Percentiles rank a stretch among this genome's conserved stretches.
Evolutionary conservation across 495 filamentous ascomycete genomes (phyloP).

Genomic region (Pyrenula massariospora): DNA sequence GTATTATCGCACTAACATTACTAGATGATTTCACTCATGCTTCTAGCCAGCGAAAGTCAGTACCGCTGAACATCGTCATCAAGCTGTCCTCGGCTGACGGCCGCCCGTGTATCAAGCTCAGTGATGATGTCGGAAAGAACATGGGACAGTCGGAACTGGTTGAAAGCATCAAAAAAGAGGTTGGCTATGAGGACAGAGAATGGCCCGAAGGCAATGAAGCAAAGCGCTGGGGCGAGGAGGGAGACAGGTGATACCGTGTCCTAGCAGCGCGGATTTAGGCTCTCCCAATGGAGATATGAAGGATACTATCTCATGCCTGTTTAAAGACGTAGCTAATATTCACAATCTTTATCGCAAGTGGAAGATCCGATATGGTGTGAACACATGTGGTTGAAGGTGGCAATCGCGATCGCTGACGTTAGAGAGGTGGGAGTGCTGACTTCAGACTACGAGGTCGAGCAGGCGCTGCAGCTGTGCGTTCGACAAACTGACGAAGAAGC

Average conservation of each 20-base stretch:
- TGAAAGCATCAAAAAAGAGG: slow-evolving; percentile 64
- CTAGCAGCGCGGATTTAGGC: no score
- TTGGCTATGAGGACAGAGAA: slow-evolving; percentile 75
- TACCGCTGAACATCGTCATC: slow-evolving; percentile 96
- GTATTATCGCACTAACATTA: neutral
- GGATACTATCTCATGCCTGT: no score
- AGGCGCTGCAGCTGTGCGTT: neutral
- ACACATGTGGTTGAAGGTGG: neutral
- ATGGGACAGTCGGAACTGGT: slow-evolving; percentile 76
- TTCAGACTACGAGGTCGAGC: neutral
- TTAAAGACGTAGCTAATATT: no score
- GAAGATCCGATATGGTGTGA: neutral
- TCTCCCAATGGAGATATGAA: no score
- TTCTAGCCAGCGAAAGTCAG: slow-evolving; percentile 64
- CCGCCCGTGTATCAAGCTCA: slow-evolving; percentile 84
- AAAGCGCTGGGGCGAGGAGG: slow-evolving; percentile 54
- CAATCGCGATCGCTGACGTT: neutral
- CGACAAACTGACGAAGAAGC: no score
- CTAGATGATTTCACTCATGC: slow-evolving; percentile 66
- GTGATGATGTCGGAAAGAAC: slow-evolving; percentile 94
- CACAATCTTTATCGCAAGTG: no score
- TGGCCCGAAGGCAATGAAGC: slow-evolving; percentile 81
- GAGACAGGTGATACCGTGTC: neutral
- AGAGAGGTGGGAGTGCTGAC: neutral
- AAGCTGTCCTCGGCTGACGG: slow-evolving; percentile 80